Base-by-base conservation (phyloP, 169 alveolate genomes). In the Plasmodium yoelii region DNA sequence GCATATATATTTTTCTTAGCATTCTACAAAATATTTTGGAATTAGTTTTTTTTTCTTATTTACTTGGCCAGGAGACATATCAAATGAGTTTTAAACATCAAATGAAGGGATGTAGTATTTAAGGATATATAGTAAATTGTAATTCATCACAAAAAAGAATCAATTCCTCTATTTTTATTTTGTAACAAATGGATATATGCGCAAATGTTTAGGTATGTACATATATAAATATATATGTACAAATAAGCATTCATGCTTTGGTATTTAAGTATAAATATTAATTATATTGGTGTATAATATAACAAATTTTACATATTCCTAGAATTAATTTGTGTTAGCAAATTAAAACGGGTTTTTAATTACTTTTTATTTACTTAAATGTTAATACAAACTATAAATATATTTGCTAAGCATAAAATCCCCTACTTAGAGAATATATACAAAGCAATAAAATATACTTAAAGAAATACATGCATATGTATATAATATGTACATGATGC, bases 1-100 rank as follows among this genome's bases (percentile, higher is more conserved):
- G 67, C 28, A 67, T 56, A 71, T 61, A 53, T n/a, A 9, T 67
- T 67, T 61, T 61, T 46, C 73, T 61, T 74, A 61, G 65, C 88
- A 61, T 61, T 74, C 88, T 61, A 82, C 71, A 80, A 80, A 53
- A 64, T 70, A 82, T 67, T 55, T 39, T 55, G 65, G 90, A 67
- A 67, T 61, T 67, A 63, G 53, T 19, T 9, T 49, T 51, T 82
- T 82, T 82, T 82, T 82, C 51, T 82, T 55, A 53, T 82, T 82
- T 82, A 82, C 90, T 82, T 82, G 90, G 72, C 72, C 82, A 53
- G 90, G 84, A 65, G 90, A 82, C 90, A 82, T 82, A 61, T 82
- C 82, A 82, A 34, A 82, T 2, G 90, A 57, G 68, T 22, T 46
- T 67, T 65, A 44, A 60, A 42, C 15, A 60, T 26, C 57, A 55